These are phyloP conservation scores for Beauveria scarabaeidicola DNA, from an alignment of 2,329 filamentous ascomycete genomes.

Conservation along the genomic window DNA sequence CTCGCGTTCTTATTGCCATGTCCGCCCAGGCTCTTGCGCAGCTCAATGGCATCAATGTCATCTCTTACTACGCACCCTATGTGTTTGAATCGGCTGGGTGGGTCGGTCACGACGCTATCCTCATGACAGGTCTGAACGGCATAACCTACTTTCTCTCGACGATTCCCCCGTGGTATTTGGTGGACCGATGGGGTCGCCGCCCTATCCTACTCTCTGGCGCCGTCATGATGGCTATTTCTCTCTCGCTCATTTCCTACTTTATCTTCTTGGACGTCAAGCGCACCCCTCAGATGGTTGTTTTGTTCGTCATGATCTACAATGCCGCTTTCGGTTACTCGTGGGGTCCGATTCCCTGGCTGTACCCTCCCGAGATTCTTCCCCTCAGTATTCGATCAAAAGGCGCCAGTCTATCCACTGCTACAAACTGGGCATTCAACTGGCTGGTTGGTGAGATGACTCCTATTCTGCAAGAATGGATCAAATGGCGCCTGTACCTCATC, in stretches of 20 bases:
- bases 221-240: constrained; percentile 76
- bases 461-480: constrained; percentile 81
- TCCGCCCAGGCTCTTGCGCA: constrained; percentile 93
- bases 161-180: constrained; percentile 93
- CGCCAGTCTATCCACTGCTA: constrained; percentile 87
- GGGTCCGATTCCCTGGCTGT: constrained; percentile 97
- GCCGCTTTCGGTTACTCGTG: constrained; percentile 90
- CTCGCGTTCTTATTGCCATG: constrained; percentile 96
- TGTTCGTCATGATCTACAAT: constrained; percentile 98
- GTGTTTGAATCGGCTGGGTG: constrained; percentile 98
- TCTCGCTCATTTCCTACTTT: constrained; percentile 91
- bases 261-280: constrained; percentile 73
- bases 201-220: constrained; percentile 86
- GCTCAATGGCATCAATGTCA: constrained; percentile 98
- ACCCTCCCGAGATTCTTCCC: constrained; percentile 95
- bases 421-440: constrained; percentile 99
- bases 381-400: constrained; percentile 96
- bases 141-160: constrained; percentile 85
- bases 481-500: constrained; percentile 88
- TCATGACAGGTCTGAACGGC: constrained; percentile 96
- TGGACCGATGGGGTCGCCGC: constrained; percentile 84
- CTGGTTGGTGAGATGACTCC: constrained; percentile 93
- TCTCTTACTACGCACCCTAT: constrained; percentile 94
- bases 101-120: constrained; percentile 78
- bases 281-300: constrained; percentile 78